These are phyloP conservation scores for Phylloboletellus chloephorus DNA, from an alignment of 1,284 basidiomycete genomes.

Conservation along the genomic window DNA sequence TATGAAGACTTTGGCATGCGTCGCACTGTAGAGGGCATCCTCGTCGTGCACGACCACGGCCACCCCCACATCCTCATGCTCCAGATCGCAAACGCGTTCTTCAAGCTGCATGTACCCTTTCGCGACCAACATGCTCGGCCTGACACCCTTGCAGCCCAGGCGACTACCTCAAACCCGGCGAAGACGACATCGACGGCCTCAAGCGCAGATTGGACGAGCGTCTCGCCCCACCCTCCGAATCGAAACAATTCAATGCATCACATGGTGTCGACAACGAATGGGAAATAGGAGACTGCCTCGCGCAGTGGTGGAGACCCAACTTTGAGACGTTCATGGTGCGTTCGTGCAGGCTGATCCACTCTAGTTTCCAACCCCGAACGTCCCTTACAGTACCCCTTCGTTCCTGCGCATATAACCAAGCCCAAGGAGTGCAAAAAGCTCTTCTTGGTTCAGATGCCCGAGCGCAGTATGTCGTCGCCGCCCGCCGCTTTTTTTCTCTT, in stretches of 20 bases:
- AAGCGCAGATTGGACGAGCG: conserved; percentile 85
- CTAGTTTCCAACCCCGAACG: conserved; percentile 3
- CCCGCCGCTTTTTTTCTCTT: background rate
- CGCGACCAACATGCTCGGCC: background rate
- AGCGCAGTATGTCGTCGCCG: conserved; percentile 63
- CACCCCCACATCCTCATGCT: conserved; percentile 96
- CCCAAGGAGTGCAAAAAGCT: conserved; percentile 98
- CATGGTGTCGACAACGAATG: conserved; percentile 83
- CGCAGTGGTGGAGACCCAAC: conserved; percentile 96
- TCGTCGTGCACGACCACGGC: conserved; percentile 92
- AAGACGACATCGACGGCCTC: conserved; percentile 87
- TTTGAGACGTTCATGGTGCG: conserved; percentile 97
- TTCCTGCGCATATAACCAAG: conserved; percentile 94
- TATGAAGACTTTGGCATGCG: conserved; percentile 96
- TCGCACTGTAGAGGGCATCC: conserved; percentile 91
- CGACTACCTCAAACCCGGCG: conserved; percentile 95
- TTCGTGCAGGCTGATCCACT: conserved; percentile 13
- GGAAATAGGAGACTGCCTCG: conserved; percentile 92
- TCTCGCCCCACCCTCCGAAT: conserved; percentile 69
- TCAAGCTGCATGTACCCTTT: conserved; percentile 75
- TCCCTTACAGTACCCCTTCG: conserved; percentile 80
- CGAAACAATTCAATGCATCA: conserved; percentile 62
- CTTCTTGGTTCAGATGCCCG: conserved; percentile 93
- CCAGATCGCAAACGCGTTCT: conserved; percentile 97
- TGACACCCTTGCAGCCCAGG: conserved; percentile 64